Conservation (phyloP, 352 stramenopile species). For the Phytopythium ostracodes region DNA sequence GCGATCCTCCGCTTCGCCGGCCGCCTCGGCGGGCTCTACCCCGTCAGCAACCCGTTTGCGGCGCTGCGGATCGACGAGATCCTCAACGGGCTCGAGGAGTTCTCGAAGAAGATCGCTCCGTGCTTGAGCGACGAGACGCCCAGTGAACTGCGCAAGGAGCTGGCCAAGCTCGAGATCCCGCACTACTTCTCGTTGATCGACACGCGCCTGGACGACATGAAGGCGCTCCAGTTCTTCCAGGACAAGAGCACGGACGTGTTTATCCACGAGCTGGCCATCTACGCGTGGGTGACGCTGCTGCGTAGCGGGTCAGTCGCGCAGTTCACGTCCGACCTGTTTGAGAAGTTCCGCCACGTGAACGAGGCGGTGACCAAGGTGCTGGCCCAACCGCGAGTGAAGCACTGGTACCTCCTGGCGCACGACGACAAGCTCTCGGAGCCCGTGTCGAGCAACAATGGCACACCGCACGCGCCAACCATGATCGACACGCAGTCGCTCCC, state of each 20-base stretch:
- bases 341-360: constrained; percentile 12
- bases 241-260: constrained; percentile 8
- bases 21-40: constrained; percentile 43
- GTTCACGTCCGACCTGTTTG: constrained; percentile 9
- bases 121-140: constrained; percentile 12
- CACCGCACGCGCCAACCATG: no score
- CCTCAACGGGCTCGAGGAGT: constrained; percentile 25
- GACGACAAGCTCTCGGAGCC: neutral
- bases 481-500: neutral
- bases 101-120: constrained; percentile 10
- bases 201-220: constrained; percentile 18
- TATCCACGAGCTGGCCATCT: constrained; percentile 30
- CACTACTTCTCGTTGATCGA: constrained; percentile 24
- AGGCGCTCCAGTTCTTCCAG: constrained; percentile 9
- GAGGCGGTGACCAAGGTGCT: constrained; percentile 18
- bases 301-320: constrained; percentile 2
- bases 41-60: constrained; percentile 21
- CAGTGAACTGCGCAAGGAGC: constrained; percentile 6
- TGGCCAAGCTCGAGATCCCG: constrained; percentile 16
- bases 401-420: constrained; percentile 10
- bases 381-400: constrained; percentile 17
- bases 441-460: neutral
- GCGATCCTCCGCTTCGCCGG: constrained; percentile 65
- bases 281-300: constrained; percentile 16
- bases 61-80: constrained; percentile 58